Conservation (phyloP, 192 early-diverging fungal species). For the Backusella luteola region DNA sequence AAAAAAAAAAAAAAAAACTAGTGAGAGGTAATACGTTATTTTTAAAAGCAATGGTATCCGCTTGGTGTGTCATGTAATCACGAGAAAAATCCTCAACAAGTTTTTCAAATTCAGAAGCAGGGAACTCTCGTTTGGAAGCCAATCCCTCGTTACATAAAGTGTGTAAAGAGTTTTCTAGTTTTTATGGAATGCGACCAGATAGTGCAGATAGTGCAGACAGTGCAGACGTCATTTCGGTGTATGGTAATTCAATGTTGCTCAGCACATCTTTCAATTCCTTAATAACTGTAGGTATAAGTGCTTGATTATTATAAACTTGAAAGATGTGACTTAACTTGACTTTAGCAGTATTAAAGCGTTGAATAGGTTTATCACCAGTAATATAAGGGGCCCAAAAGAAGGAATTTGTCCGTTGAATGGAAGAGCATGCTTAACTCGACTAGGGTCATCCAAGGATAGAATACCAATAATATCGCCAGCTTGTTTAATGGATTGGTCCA, state of each 20-base stretch:
- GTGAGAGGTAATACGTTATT: conserved; percentile 63
- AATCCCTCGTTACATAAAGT: conserved; percentile 43
- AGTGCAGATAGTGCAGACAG: conserved; percentile 78
- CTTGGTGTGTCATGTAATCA: conserved; percentile 46
- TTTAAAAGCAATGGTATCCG: conserved; percentile 61
- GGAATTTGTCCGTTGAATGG: conserved; percentile 77
- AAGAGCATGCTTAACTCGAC: conserved; percentile 83
- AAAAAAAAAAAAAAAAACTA: conserved; percentile 60
- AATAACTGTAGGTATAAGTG: conserved; percentile 61
- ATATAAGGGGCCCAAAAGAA: conserved; percentile 75
- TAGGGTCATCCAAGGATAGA: conserved; percentile 89
- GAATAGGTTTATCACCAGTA: conserved; percentile 85
- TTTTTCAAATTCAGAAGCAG: conserved; percentile 62
- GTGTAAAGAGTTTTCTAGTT: conserved; percentile 55
- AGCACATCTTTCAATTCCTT: conserved; percentile 74
- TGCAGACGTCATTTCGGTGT: conserved; percentile 74
- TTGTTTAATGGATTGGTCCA: conserved; percentile 75
- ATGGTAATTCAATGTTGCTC: conserved; percentile 77
- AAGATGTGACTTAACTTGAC: conserved; percentile 69
- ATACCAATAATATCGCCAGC: conserved; percentile 93
- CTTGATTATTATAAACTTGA: conserved; percentile 84
- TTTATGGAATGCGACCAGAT: conserved; percentile 78
- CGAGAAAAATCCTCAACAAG: conserved; percentile 52
- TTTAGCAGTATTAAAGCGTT: conserved; percentile 65
- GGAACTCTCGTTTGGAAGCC: conserved; percentile 58